Percentiles rank a stretch among this genome's conserved stretches.
These are phyloP conservation scores for Leccinum pallidistipes DNA, from an alignment of 1,284 basidiomycete species.

Conservation along the genomic window DNA sequence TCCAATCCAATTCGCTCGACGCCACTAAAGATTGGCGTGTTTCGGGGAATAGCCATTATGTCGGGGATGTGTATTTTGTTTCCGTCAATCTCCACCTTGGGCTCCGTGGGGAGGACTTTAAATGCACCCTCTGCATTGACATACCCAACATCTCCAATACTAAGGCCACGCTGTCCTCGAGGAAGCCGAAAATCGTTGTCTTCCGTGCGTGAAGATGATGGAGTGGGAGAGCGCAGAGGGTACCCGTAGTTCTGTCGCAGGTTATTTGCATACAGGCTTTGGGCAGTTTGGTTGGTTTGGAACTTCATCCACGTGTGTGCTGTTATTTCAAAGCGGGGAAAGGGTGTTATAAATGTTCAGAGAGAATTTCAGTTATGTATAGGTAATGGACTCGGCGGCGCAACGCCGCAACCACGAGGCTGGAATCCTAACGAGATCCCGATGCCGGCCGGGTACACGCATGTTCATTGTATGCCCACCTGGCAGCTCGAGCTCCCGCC, in stretches of 20 bases:
- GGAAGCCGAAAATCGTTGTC: no score
- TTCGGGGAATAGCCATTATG: background rate
- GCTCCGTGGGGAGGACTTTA: slow-evolving; percentile 2
- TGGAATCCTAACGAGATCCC: no score
- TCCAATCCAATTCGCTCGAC: background rate
- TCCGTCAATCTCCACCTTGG: background rate
- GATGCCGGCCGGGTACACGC: no score
- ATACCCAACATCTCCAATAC: slow-evolving; percentile 13
- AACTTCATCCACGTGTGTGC: background rate
- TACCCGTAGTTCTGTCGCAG: slow-evolving; percentile 7
- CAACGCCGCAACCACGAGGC: no score
- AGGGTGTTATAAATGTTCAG: no score
- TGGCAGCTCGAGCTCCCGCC: no score
- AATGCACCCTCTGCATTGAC: slow-evolving; percentile 6
- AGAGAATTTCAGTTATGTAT: no score
- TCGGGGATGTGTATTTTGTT: no score
- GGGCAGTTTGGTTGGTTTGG: background rate
- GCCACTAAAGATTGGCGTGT: background rate
- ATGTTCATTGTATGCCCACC: no score
- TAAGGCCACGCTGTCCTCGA: slow-evolving; percentile 2
- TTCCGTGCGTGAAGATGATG: background rate
- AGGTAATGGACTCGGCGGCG: no score
- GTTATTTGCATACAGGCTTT: slow-evolving; percentile 9
- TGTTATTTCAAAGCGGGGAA: background rate
- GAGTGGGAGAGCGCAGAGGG: slow-evolving; percentile 9